A percentile compares a stretch with the other conserved stretches of the same genome.
phyloP scores from a whole-genome alignment of 1,284 basidiomycete species.

The Leccinum fuscescens region DNA sequence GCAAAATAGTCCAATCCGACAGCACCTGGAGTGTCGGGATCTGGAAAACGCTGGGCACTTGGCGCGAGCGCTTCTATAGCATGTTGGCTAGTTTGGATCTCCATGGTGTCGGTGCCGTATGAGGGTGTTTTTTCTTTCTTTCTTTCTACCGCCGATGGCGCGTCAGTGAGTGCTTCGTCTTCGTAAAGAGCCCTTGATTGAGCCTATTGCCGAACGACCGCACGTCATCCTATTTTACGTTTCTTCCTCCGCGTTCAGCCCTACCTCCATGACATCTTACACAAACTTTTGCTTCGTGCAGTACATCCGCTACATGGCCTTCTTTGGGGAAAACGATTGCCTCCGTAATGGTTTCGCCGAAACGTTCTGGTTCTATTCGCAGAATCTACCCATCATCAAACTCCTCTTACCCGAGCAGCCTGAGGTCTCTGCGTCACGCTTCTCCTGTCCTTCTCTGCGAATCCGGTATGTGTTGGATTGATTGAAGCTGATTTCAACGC shows the following conservation, averaged over 20 bases:
- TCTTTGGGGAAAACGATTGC: slow-evolving; percentile 50
- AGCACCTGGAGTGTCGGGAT: slow-evolving; percentile 63
- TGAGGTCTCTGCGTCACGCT: slow-evolving; percentile 59
- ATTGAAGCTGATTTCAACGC: slow-evolving; percentile 46
- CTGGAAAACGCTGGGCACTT: slow-evolving; percentile 72
- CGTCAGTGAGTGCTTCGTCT: slow-evolving; percentile 60
- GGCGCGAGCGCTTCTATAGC: slow-evolving; percentile 76
- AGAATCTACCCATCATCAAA: slow-evolving; percentile 75
- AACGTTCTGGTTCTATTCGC: slow-evolving; percentile 74
- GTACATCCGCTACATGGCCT: slow-evolving; percentile 71
- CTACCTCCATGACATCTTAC: slow-evolving; percentile 74
- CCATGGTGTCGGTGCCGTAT: slow-evolving; percentile 57
- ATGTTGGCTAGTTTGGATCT: slow-evolving; percentile 73
- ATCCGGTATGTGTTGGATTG: slow-evolving; percentile 46
- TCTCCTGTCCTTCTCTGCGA: slow-evolving; percentile 59
- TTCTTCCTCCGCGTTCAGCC: slow-evolving; percentile 71
- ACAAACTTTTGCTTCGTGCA: slow-evolving; percentile 80
- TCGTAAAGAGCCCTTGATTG: background rate
- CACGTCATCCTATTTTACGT: slow-evolving; percentile 78
- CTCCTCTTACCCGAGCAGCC: slow-evolving; percentile 77
- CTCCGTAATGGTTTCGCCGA: slow-evolving; percentile 71
- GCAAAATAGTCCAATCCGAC: slow-evolving; percentile 67
- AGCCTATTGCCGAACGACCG: slow-evolving; percentile 60
- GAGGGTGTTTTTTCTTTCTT: slow-evolving; percentile 36
- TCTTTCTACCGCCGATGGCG: slow-evolving; percentile 81